Evolutionary conservation across 2,329 filamentous ascomycete genomes (phyloP).

Genomic region (Epichloe scottii): DNA sequence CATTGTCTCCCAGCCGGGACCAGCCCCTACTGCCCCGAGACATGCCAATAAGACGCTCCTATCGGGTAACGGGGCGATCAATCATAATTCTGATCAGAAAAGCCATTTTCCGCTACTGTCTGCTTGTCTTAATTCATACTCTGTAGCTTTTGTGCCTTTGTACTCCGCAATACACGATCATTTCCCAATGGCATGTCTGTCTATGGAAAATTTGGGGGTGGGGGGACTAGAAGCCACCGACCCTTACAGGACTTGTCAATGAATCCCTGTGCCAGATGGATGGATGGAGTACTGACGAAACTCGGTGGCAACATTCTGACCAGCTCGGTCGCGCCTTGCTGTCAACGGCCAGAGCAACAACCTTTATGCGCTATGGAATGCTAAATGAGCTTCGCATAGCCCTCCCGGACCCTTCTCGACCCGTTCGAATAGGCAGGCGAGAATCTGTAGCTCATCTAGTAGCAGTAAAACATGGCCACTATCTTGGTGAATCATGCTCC

Average conservation of each 20-base stretch:
- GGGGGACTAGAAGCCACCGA: not conserved
- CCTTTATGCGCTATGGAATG: not conserved
- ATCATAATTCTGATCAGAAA: not conserved
- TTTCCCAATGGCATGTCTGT: not conserved
- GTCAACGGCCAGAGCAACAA: not conserved
- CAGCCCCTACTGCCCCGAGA: not conserved
- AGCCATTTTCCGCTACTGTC: not conserved
- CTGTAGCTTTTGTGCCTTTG: not conserved
- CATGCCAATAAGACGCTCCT: not conserved
- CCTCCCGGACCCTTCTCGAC: not conserved
- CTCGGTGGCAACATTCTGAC: not conserved
- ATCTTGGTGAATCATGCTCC: slow-evolving; percentile 31
- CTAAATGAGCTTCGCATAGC: not conserved
- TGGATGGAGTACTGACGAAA: not conserved
- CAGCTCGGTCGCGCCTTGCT: not conserved
- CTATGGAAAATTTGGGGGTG: not conserved
- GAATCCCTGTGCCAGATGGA: not conserved
- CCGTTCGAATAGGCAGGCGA: not conserved
- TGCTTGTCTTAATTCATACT: not conserved
- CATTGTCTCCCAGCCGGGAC: not conserved
- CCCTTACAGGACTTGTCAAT: not conserved
- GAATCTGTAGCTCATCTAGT: not conserved
- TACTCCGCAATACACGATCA: not conserved
- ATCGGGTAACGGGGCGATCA: not conserved
- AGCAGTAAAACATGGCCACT: not conserved